These are phyloP conservation scores for Neurospora sublineolata DNA, from an alignment of 495 filamentous ascomycete genomes.

Conservation along the genomic window DNA sequence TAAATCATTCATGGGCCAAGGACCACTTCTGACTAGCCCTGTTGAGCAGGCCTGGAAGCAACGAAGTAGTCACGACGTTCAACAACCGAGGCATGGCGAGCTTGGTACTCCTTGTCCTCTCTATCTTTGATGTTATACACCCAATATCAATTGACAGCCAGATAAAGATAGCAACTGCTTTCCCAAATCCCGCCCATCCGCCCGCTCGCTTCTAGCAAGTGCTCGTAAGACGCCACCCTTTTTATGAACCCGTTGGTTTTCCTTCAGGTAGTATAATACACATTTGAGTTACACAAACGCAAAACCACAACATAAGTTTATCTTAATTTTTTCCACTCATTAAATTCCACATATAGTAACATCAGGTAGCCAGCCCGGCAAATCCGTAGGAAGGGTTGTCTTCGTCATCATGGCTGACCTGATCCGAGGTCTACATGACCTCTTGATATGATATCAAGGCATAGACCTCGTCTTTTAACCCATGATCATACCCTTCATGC, in stretches of 20 bases:
- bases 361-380: neutral
- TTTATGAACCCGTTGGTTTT: neutral
- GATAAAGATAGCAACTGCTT: neutral
- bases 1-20: too few relatives aligned
- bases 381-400: neutral
- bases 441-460: too few relatives aligned
- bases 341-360: neutral
- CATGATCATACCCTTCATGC: slow-evolving; percentile 82
- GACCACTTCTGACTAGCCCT: too few relatives aligned
- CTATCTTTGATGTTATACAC: neutral
- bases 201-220: neutral
- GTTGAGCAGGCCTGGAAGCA: too few relatives aligned
- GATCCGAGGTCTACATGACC: too few relatives aligned
- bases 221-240: neutral
- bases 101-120: neutral
- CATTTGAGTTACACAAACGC: neutral
- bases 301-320: neutral
- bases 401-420: neutral
- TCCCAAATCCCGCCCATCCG: neutral
- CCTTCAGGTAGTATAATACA: neutral
- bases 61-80: neutral
- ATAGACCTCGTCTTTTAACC: too few relatives aligned
- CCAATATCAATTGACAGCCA: neutral
- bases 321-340: neutral
- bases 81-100: neutral